Conservation (phyloP, 163 green algal genomes). For the Scenedesmus sp. region DNA sequence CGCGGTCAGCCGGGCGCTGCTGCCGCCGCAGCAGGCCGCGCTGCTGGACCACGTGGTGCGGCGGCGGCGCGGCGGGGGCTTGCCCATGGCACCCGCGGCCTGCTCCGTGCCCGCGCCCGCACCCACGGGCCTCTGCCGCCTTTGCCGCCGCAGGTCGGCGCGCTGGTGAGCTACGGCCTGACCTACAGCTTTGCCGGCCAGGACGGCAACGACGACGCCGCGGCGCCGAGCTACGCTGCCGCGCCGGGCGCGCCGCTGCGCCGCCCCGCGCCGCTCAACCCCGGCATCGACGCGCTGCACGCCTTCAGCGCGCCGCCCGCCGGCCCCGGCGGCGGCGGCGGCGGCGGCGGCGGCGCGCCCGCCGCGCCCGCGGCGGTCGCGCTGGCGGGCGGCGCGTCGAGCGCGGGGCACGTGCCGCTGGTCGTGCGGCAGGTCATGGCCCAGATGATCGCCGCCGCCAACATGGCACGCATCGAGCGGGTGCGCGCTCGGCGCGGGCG, state of each 20-base stretch:
- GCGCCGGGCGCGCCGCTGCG: background rate
- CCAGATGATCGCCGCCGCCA: conserved; percentile 70
- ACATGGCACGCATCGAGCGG: conserved; percentile 59
- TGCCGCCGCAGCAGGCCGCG: conserved; percentile 53
- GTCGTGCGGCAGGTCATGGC: conserved; percentile 75
- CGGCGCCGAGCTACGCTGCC: conserved; percentile 24
- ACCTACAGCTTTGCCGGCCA: conserved; percentile 57
- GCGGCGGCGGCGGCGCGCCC: conserved; percentile 8
- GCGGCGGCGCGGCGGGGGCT: background rate
- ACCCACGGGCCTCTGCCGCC: too few species aligned
- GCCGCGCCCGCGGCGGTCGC: too few species aligned
- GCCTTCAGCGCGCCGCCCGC: conserved; percentile 40
- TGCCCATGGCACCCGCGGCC: too few species aligned
- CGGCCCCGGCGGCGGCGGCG: too few species aligned
- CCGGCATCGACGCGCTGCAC: conserved; percentile 66
- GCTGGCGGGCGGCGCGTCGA: background rate
- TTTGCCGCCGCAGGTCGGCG: conserved; percentile 50
- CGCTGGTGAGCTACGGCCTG: conserved; percentile 72
- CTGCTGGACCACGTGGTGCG: conserved; percentile 50
- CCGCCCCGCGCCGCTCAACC: conserved; percentile 54
- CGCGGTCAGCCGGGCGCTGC: conserved; percentile 74
- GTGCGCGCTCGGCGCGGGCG: background rate
- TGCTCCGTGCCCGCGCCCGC: too few species aligned
- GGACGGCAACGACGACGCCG: background rate
- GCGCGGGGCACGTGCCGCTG: conserved; percentile 52